These are phyloP conservation scores for Haematococcus sp. DNA, from an alignment of 139 green algal species.

Conservation along the genomic window DNA sequence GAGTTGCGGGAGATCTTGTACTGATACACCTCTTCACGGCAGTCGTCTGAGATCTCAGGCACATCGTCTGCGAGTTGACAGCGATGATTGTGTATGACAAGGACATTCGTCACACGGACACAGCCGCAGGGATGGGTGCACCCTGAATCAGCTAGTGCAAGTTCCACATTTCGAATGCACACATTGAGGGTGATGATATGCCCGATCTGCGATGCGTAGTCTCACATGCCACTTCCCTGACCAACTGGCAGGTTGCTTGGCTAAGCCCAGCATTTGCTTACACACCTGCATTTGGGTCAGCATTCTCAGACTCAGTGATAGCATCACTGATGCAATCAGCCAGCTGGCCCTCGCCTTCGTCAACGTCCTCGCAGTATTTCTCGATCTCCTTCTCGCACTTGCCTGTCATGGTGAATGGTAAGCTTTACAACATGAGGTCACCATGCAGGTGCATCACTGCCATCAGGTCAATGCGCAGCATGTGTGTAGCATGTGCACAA, in stretches of 20 bases:
- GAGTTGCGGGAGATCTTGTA: slow-evolving; percentile 48
- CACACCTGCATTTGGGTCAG: slow-evolving; percentile 19
- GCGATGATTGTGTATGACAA: too few relatives aligned
- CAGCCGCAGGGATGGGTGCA: too few relatives aligned
- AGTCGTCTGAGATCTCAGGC: slow-evolving; percentile 32
- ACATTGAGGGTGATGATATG: not conserved
- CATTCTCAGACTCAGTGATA: slow-evolving; percentile 38
- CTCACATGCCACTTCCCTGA: not conserved
- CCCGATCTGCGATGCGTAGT: not conserved
- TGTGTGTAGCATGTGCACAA: too few relatives aligned
- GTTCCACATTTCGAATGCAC: not conserved
- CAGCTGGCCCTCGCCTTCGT: slow-evolving; percentile 53
- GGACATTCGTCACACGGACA: too few relatives aligned
- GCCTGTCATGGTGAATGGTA: too few relatives aligned
- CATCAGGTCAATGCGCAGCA: too few relatives aligned
- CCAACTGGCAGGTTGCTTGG: too few relatives aligned
- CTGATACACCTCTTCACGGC: slow-evolving; percentile 51
- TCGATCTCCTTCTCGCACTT: slow-evolving; percentile 61
- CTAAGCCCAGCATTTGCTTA: too few relatives aligned
- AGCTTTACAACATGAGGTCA: too few relatives aligned
- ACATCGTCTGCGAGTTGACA: too few relatives aligned
- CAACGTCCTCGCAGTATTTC: slow-evolving; percentile 55
- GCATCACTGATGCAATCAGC: slow-evolving; percentile 66
- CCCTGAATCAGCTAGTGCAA: not conserved
- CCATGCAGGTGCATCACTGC: too few relatives aligned